Percentiles rank a stretch among this genome's conserved stretches.
Evolutionary conservation across 768 basidiomycete species (phyloP).

Genomic region (Rhodotorula graminis): DNA sequence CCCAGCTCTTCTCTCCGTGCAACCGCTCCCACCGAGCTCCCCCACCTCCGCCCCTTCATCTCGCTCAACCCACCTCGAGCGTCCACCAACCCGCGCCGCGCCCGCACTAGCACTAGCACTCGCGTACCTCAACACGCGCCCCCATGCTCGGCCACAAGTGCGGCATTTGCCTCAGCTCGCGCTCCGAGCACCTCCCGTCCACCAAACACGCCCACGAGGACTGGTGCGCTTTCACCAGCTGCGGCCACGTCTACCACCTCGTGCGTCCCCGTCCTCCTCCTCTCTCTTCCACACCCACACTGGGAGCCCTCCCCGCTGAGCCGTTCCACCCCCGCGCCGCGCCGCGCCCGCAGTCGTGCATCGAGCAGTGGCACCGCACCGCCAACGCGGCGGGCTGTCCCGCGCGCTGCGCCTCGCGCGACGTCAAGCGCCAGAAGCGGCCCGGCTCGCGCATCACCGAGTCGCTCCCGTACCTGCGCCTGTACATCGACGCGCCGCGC

Average conservation of each 20-base stretch:
- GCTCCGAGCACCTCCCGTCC: background rate
- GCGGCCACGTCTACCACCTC: slow-evolving; percentile 7
- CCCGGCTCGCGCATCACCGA: background rate
- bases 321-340: too few species aligned
- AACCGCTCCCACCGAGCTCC: too few species aligned
- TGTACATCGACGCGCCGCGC: background rate
- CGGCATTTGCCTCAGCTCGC: background rate
- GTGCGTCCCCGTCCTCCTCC: background rate
- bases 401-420: background rate
- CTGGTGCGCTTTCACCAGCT: slow-evolving; percentile 1
- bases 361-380: background rate
- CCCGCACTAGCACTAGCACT: too few species aligned
- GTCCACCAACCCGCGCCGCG: too few species aligned
- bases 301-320: background rate
- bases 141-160: background rate
- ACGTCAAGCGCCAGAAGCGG: background rate
- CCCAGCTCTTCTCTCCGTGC: too few species aligned
- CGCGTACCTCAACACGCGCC: too few species aligned
- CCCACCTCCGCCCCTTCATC: too few species aligned
- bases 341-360: background rate
- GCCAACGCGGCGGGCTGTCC: background rate
- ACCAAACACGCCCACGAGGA: background rate
- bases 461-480: background rate
- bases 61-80: too few species aligned
- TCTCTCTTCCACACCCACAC: too few species aligned